Evolutionary conservation across 768 basidiomycete genomes (phyloP).

Genomic region (Gautieria morchelliformis): DNA sequence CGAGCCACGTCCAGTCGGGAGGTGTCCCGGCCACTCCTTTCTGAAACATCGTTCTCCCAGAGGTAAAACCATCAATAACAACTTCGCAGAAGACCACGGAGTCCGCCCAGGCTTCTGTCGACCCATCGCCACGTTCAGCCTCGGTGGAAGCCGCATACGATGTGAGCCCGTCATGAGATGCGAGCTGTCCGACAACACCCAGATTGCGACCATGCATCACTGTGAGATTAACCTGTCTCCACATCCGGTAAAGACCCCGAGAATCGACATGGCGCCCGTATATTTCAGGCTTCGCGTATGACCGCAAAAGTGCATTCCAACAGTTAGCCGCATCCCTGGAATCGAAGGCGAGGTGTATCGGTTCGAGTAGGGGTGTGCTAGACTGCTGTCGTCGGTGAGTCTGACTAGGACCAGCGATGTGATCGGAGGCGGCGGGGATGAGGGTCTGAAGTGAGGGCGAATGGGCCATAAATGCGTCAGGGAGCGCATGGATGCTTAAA

Average conservation of each 20-base stretch:
- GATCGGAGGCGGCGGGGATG: background rate
- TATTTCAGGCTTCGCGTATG: constrained; percentile 72
- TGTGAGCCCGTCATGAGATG: constrained; percentile 11
- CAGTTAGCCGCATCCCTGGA: constrained; percentile 54
- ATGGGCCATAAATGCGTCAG: constrained; percentile 14
- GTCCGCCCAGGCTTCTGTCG: background rate
- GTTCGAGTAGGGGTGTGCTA: constrained; percentile 46
- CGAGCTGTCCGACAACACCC: constrained; percentile 37
- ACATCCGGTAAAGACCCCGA: constrained; percentile 79
- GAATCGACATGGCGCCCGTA: constrained; percentile 39
- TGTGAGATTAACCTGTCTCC: constrained; percentile 70
- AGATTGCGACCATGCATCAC: constrained; percentile 69
- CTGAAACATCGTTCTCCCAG: constrained; percentile 67
- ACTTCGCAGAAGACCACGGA: constrained; percentile 53
- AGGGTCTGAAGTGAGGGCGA: constrained; percentile 9
- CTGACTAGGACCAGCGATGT: background rate
- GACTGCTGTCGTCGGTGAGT: constrained; percentile 36
- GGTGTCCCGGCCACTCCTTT: constrained; percentile 20
- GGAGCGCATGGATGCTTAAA: constrained; percentile 60
- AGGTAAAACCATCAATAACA: constrained; percentile 53
- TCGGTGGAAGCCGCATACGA: background rate
- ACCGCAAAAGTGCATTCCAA: constrained; percentile 74
- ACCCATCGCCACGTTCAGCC: constrained; percentile 4
- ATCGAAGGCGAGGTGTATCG: constrained; percentile 65
- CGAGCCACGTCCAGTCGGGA: constrained; percentile 48